Evolutionary conservation across 1,284 basidiomycete species (phyloP), one percentile per base, ranked within the genome.

Genomic region (Vanrija humicola): DNA sequence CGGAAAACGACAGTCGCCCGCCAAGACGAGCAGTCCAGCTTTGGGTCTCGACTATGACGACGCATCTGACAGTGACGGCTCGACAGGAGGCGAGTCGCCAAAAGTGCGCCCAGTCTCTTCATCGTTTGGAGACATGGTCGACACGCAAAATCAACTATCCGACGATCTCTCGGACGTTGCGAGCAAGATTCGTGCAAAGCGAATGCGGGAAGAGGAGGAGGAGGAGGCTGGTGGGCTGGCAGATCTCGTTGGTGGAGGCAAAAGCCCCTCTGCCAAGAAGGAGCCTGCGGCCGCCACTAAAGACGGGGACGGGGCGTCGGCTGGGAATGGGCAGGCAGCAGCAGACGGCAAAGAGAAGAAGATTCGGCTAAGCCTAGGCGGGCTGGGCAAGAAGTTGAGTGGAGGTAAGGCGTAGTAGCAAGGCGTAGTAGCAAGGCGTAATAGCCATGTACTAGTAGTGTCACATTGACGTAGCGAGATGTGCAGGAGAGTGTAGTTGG

Each of bases 191-290:
- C 80, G 85, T 6, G 86, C 87, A 67, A 91, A 91, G 75, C 82
- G 89, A 50, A 79, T 84, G 64, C 79, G 89, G 42, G 70, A 77
- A 66, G 82, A 82, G 10, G 84, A 86, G 18, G 88, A 89, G 15
- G 88, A 89, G 86, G 69, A 40, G 63, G 73, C 58, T 55, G 63
- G 34, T 57, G 70, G 38, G 42, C 71, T 62, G 5, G 50, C 55
- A 7, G 48, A 49, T 16, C 43, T 59, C 5, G 38, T 58, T 6
- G 50, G 48, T 15, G 29, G 47, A n/a, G 26, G 19, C 23, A 29
- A 14, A 16, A 34, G 43, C 34, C 10, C 38, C 28, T 10, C 18
- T 26, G 40, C 38, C 29, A 42, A 34, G 34, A 34, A 34, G 34
- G 34, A 34, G 34, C 14, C 34, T 14, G 29, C 44, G 12, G 47